Evolutionary conservation across 2,329 filamentous ascomycete genomes (phyloP), one percentile per base, ranked within the genome.

Genomic region (Aspergillus carbonarius): DNA sequence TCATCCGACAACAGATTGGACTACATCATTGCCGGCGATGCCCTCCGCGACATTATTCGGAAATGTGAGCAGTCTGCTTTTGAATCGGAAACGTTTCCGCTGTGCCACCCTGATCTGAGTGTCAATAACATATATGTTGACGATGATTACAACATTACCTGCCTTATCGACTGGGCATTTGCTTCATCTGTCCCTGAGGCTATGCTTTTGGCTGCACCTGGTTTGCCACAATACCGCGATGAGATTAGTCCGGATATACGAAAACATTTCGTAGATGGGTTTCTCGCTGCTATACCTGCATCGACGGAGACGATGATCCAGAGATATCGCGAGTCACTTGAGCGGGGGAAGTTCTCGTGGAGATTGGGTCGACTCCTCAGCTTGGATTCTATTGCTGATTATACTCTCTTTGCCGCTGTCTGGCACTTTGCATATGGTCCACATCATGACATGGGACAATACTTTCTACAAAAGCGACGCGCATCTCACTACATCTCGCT

Each of bases 61-160:
- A 8, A 55, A 30, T 30, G 35, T 60, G 32, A 20, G 12, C 13
- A 6, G 18, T 15, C 18, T 56, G 39, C 55, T 58, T 4, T 27
- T 15, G 44, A 54, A 23, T 17, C 30, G 4, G 49, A 25, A 34
- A 58, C 52, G 2, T 65, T 68, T 48, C 59, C 65, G 4, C 54
- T 71, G 4, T 65, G 59, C 17, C 68, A 72, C 37, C 58, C 74
- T 20, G 76, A 80, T 59, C 59, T 79, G 18, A 75, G 78, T 46
- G 64, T 68, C 48, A 74, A 74, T 57, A 79, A 80, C 55, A 71
- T 74, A 39, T 74, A 67, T 40, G 66, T 75, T 25, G 70, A 75
- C 48, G 54, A 71, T 17, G 57, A 73, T 27, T 72, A 60, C 57
- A 72, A 74, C 20, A 68, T 75, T 40, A 73, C 68, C 18, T 66